These are phyloP conservation scores for Cudoniella acicularis DNA, from an alignment of 495 filamentous ascomycete species.

Conservation along the genomic window DNA sequence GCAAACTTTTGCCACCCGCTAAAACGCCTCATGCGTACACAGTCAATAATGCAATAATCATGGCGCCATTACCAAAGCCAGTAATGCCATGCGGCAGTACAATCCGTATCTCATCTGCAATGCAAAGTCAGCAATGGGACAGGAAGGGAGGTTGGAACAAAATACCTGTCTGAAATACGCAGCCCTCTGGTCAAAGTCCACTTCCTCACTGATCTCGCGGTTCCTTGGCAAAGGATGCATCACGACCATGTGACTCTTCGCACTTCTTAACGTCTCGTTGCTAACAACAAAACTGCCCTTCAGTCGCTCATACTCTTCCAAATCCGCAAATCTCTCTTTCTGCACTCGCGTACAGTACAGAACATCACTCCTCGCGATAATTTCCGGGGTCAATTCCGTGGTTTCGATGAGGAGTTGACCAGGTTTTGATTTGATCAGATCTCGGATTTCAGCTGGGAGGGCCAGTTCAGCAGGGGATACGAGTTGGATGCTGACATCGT, in stretches of 20 bases:
- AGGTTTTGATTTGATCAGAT: constrained; percentile 64
- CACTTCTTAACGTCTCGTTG: constrained; percentile 83
- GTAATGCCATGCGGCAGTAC: constrained; percentile 94
- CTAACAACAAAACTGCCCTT: constrained; percentile 86
- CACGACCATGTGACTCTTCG: constrained; percentile 87
- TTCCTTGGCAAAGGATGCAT: constrained; percentile 96
- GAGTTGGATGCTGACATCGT: constrained; percentile 89
- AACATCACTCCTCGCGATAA: constrained; percentile 79
- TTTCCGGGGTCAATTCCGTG: constrained; percentile 75
- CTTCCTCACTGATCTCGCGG: constrained; percentile 87
- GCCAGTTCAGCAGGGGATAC: constrained; percentile 77
- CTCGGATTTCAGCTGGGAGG: constrained; percentile 69
- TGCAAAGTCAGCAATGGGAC: constrained; percentile 32
- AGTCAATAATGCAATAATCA: constrained; percentile 9
- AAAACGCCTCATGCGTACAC: not conserved
- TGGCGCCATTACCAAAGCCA: constrained; percentile 81
- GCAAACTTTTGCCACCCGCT: not conserved
- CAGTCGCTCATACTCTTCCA: constrained; percentile 75
- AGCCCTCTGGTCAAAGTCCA: constrained; percentile 94
- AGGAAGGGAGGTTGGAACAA: constrained; percentile 22
- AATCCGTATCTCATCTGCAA: constrained; percentile 94
- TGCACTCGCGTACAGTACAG: constrained; percentile 96
- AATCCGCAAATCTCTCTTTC: constrained; percentile 85
- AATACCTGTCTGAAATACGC: constrained; percentile 99
- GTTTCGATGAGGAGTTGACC: constrained; percentile 73